Conservation (phyloP, 169 alveolate species). For the Pseudocohnilembus persalinus region DNA sequence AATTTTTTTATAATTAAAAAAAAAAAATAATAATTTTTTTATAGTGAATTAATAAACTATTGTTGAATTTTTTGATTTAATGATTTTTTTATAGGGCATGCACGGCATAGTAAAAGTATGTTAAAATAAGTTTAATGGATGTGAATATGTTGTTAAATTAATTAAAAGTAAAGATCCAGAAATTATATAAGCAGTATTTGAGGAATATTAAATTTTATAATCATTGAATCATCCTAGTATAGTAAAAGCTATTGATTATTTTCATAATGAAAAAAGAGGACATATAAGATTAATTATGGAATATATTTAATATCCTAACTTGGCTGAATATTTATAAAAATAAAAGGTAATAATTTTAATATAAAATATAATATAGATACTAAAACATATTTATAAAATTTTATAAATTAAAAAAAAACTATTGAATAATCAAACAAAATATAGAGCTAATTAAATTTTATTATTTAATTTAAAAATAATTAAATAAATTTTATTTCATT, state of each 20-base stretch:
- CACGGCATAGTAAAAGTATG: conserved; percentile 19
- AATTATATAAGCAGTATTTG: not conserved
- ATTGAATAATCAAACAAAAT: too few relatives aligned
- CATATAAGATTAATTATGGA: conserved; percentile 10
- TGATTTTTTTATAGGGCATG: conserved; percentile 16
- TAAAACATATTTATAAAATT: too few relatives aligned
- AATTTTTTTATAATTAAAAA: too few relatives aligned
- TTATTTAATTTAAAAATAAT: too few relatives aligned
- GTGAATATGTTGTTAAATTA: conserved; percentile 3
- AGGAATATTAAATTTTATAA: conserved; percentile 3
- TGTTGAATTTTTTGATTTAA: too few relatives aligned
- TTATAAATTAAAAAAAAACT: too few relatives aligned
- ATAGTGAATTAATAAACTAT: too few relatives aligned
- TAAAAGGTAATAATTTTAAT: not conserved
- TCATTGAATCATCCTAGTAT: not conserved
- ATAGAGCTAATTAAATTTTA: too few relatives aligned
- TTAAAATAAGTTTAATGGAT: not conserved
- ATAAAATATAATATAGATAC: too few relatives aligned
- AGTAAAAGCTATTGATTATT: not conserved
- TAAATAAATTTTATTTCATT: too few relatives aligned
- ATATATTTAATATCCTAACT: not conserved
- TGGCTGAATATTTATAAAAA: not conserved
- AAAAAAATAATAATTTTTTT: too few relatives aligned
- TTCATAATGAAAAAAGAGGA: conserved; percentile 16
- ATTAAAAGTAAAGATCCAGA: conserved; percentile 9